Conservation (phyloP, 257 asterid genomes). For the Nicotiana sylvestris region DNA sequence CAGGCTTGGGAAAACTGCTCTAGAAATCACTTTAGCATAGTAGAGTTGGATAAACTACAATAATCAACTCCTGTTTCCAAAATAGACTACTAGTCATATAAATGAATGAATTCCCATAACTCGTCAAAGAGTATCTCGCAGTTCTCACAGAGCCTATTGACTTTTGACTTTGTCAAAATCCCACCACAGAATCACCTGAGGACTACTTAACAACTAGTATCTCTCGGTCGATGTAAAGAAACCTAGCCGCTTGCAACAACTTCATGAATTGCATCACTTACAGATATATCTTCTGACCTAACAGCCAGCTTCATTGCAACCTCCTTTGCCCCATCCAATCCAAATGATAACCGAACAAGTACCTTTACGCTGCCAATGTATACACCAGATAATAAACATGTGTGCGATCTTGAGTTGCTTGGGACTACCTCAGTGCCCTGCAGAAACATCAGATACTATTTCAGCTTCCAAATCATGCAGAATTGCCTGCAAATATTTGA, state of each 20-base stretch:
- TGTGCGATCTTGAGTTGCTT: constrained; percentile 83
- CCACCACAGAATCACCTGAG: neutral
- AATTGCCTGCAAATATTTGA: neutral
- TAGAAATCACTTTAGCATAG: too few species aligned
- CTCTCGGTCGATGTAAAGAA: neutral
- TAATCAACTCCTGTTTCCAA: too few species aligned
- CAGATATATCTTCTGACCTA: constrained; percentile 79
- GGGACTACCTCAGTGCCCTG: constrained; percentile 93
- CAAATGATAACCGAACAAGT: constrained; percentile 82
- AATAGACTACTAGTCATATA: too few species aligned
- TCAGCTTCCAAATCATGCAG: neutral
- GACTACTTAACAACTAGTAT: neutral
- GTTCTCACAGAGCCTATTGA: neutral
- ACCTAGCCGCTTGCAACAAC: constrained; percentile 84
- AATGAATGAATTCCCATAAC: neutral
- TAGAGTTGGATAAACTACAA: too few species aligned
- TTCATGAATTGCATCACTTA: constrained; percentile 89
- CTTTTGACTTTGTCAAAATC: neutral
- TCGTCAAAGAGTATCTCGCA: neutral
- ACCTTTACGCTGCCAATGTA: constrained; percentile 88
- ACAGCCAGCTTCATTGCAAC: constrained; percentile 97
- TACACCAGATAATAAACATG: constrained; percentile 88
- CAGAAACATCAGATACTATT: neutral
- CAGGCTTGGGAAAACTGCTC: too few species aligned
- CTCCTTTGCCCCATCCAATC: constrained; percentile 76